Evolutionary conservation across 148 eudicot genomes (phyloP), one percentile per base, ranked within the genome.

Genomic region (Gaultheria prostrata): DNA sequence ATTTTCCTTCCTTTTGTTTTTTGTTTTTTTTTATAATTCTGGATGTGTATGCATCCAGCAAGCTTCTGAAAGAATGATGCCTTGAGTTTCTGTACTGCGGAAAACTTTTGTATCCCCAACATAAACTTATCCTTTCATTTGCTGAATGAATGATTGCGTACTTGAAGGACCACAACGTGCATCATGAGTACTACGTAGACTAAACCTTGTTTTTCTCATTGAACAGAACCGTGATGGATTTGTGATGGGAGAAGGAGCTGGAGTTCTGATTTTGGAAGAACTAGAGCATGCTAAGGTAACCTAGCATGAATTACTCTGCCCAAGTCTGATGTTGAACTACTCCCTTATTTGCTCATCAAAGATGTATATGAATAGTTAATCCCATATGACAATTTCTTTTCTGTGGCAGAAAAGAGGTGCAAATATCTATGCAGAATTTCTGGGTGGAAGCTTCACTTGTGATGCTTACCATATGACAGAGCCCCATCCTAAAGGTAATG

Each of bases 171-270:
- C 50, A 21, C 43, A 13, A n/a, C 13, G 1, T 33, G 48, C 39
- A 72, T 72, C 56, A 32, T 72, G 78, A 51, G 32, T 8, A 72
- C 53, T 74, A 80, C 30, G 43, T 59, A 79, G n/a, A 53, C 74
- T 43, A 82, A n/a, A 39, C 30, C 48, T 61, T 78, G 20, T 10
- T 53, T 84, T 56, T 82, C 61, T 71, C 81, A 67, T 85, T 77
- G 63, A 79, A 88, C 89, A 96, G 98, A 91, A 87, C 82, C 95
- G 98, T 79, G 98, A 96, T 90, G 98, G 99, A 75, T 96, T 96
- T 90, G 99, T 96, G 15, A 93, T 96, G 98, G 98, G 99, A 87
- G 99, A 96, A 90, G 99, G 99, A 72, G 93, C 99, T 85, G 99
- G 99, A 71, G 99, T 93, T 83, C 83, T 96, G 87, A 94, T 96